Evolutionary conservation across 192 early-diverging fungal genomes (phyloP).

Genomic region (Entrophospora sp.): DNA sequence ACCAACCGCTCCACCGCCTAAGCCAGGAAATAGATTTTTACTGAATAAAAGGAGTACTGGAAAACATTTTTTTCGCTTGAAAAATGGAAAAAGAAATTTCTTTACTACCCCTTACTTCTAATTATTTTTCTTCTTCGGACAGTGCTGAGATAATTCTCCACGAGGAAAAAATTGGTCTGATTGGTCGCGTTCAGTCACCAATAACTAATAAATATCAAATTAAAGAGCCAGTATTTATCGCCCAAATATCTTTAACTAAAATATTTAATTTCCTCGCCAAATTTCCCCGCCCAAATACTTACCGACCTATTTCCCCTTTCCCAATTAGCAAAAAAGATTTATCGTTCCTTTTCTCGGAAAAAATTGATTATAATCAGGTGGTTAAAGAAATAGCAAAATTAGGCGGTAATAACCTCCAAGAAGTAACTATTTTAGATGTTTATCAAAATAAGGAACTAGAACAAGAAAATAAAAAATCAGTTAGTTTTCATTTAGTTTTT

Average conservation of each 20-base stretch:
- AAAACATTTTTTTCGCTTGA: slow-evolving; percentile 1
- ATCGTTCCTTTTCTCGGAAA: neutral
- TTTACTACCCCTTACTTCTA: neutral
- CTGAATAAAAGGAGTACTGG: neutral
- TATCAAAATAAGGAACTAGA: neutral
- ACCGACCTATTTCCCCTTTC: neutral
- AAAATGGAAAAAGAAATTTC: neutral
- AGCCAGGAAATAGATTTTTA: neutral
- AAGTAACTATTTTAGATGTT: neutral
- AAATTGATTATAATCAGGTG: neutral
- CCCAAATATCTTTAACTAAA: slow-evolving; percentile 8
- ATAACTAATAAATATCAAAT: neutral
- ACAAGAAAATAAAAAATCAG: neutral
- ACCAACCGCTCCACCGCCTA: neutral
- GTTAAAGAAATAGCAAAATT: neutral
- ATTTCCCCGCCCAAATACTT: neutral
- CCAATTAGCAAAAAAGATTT: slow-evolving; percentile 2
- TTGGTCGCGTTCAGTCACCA: neutral
- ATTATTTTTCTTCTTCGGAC: neutral
- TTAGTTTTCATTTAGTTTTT: neutral
- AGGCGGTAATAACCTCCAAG: neutral
- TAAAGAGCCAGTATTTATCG: neutral
- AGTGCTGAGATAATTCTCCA: neutral
- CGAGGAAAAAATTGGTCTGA: neutral
- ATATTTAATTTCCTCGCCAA: neutral